phyloP scores from a whole-genome alignment of 208 protist species.

The Acanthamoeba divionensis region DNA sequence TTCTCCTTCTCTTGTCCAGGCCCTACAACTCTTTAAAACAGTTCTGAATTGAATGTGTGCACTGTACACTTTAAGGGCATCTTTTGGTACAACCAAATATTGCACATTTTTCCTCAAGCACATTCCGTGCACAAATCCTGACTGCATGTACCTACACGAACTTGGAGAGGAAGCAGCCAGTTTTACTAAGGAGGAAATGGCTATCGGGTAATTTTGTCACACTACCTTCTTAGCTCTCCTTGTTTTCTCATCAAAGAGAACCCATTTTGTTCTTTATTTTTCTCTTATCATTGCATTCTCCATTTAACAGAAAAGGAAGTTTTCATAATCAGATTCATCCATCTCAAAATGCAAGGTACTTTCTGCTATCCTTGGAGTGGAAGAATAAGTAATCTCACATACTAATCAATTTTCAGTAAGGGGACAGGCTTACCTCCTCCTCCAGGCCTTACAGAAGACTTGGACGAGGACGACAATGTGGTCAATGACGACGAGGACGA shows the following conservation, averaged over 20 bases:
- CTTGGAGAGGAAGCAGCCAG: conserved; percentile 70
- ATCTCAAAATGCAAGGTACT: neutral
- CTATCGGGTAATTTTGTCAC: conserved; percentile 34
- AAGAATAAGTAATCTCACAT: neutral
- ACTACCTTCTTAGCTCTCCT: neutral
- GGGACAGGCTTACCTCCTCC: neutral
- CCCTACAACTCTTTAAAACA: conserved; percentile 6
- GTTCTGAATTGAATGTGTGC: neutral
- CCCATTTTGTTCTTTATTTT: neutral
- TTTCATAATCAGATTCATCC: conserved; percentile 34
- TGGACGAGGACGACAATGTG: neutral
- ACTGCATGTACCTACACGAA: conserved; percentile 91
- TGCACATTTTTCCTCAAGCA: conserved; percentile 85
- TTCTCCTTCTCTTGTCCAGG: neutral
- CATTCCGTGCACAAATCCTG: conserved; percentile 82
- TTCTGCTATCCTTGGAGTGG: neutral
- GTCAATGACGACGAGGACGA: neutral
- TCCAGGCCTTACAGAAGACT: neutral
- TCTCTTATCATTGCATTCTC: too few species aligned
- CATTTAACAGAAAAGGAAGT: neutral
- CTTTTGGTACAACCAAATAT: conserved; percentile 92
- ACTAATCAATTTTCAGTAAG: neutral
- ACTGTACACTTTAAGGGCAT: conserved; percentile 66
- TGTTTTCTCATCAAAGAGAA: too few species aligned
- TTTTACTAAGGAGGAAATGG: conserved; percentile 87